Conservation (phyloP, 1,139 yeast genomes). For the Lodderomyces pseudojiufengensis region DNA sequence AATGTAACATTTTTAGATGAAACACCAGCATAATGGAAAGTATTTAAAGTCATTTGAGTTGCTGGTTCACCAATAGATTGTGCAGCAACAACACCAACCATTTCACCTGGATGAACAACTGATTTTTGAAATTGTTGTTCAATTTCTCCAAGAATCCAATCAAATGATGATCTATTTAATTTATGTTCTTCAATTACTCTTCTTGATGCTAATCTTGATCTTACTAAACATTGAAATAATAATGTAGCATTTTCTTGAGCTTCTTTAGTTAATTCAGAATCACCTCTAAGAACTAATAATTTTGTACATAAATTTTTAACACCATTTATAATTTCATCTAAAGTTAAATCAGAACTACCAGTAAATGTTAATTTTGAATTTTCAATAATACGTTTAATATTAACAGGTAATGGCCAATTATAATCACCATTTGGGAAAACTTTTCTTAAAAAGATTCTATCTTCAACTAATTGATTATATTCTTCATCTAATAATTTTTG, state of each 20-base stretch:
- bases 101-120: slow-evolving; percentile 96
- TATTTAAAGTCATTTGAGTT: slow-evolving; percentile 97
- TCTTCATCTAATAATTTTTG: slow-evolving; percentile 84
- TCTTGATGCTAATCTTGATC: slow-evolving; percentile 88
- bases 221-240: slow-evolving; percentile 83
- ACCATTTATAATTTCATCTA: slow-evolving; percentile 72
- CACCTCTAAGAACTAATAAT: slow-evolving; percentile 80
- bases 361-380: slow-evolving; percentile 97
- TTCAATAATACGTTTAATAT: slow-evolving; percentile 92
- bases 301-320: slow-evolving; percentile 69
- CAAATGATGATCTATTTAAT: slow-evolving; percentile 80
- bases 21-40: slow-evolving; percentile 99
- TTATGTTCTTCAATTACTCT: slow-evolving; percentile 90
- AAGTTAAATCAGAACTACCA: slow-evolving; percentile 85
- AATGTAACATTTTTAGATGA: slow-evolving; percentile 97
- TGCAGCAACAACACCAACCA: slow-evolving; percentile 99
- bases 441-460: slow-evolving; percentile 75
- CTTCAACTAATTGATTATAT: slow-evolving; percentile 68
- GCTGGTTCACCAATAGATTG: slow-evolving; percentile 99
- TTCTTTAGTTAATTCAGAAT: slow-evolving; percentile 65
- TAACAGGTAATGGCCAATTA: slow-evolving; percentile 97
- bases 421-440: slow-evolving; percentile 89
- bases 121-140: slow-evolving; percentile 92
- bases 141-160: slow-evolving; percentile 93
- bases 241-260: slow-evolving; percentile 93